Evolutionary conservation across 1,284 basidiomycete species (phyloP).

Genomic region (Coniferiporia sulphurascens): DNA sequence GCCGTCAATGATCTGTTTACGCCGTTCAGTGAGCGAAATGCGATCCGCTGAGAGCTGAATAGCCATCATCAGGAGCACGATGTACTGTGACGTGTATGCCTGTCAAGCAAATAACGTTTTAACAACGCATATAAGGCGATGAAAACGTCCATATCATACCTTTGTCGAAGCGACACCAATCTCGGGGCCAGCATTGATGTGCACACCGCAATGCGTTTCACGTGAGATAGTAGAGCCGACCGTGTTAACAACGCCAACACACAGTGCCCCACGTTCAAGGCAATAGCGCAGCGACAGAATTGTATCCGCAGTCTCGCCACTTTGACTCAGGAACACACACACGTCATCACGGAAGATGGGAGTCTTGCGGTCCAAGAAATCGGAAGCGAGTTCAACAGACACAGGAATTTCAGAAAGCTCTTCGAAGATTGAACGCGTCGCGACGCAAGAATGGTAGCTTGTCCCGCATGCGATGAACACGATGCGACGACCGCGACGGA

Average conservation of each 20-base stretch:
- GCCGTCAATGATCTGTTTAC: constrained; percentile 92
- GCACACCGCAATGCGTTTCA: constrained; percentile 98
- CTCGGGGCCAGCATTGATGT: constrained; percentile 99
- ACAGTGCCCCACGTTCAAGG: constrained; percentile 93
- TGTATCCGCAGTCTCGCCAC: constrained; percentile 98
- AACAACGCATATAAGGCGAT: background rate
- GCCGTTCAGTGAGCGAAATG: constrained; percentile 85
- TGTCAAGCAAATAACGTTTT: constrained; percentile 25
- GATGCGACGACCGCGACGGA: constrained; percentile 91
- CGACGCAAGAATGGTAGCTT: constrained; percentile 95
- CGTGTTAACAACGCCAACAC: constrained; percentile 96
- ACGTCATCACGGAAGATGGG: constrained; percentile 99
- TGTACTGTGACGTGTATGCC: constrained; percentile 99
- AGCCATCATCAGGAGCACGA: constrained; percentile 97
- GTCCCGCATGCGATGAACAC: constrained; percentile 98
- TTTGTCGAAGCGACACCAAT: constrained; percentile 99
- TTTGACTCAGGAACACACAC: constrained; percentile 95
- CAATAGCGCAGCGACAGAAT: constrained; percentile 97
- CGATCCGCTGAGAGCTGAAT: constrained; percentile 97
- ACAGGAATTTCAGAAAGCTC: constrained; percentile 99
- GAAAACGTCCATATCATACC: constrained; percentile 38
- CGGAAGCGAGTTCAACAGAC: constrained; percentile 94
- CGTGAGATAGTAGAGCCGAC: constrained; percentile 98
- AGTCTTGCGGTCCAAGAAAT: constrained; percentile 98
- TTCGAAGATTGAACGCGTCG: constrained; percentile 98